A percentile compares a stretch with the other conserved stretches of the same genome.
Evolutionary conservation across 2,329 filamentous ascomycete species (phyloP).

Genomic region (Ascochyta lentis): DNA sequence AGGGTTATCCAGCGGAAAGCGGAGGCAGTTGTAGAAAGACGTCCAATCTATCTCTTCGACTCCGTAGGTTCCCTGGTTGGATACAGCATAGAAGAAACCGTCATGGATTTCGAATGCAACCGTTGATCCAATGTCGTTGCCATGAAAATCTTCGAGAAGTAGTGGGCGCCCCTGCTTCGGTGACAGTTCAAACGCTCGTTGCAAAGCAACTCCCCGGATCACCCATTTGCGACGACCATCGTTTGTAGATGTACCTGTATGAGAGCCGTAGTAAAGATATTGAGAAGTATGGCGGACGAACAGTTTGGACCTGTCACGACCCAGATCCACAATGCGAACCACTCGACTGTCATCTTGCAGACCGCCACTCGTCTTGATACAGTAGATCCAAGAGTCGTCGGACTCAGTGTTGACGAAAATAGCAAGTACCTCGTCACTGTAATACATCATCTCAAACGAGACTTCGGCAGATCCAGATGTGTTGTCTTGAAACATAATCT

Average conservation of each 20-base stretch:
- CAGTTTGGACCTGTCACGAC: slow-evolving; percentile 56
- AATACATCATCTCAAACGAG: slow-evolving; percentile 34
- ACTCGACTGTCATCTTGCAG: slow-evolving; percentile 45
- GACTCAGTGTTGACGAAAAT: slow-evolving; percentile 20
- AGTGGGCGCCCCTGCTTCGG: slow-evolving; percentile 49
- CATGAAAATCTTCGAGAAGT: slow-evolving; percentile 65
- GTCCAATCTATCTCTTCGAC: slow-evolving; percentile 70
- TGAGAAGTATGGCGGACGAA: slow-evolving; percentile 70
- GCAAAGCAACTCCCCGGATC: slow-evolving; percentile 55
- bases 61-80: slow-evolving; percentile 68
- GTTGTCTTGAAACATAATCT: neutral
- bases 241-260: slow-evolving; percentile 57
- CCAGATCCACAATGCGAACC: slow-evolving; percentile 32
- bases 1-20: slow-evolving; percentile 64
- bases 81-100: slow-evolving; percentile 71
- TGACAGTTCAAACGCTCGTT: neutral
- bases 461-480: neutral
- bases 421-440: slow-evolving; percentile 43
- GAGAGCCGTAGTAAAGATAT: slow-evolving; percentile 71
- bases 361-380: slow-evolving; percentile 30
- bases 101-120: slow-evolving; percentile 76
- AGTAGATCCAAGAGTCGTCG: slow-evolving; percentile 10
- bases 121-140: slow-evolving; percentile 69
- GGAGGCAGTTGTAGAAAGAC: slow-evolving; percentile 72
- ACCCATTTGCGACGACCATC: slow-evolving; percentile 69